Evolutionary conservation across 1,139 yeast genomes (phyloP).

Genomic region (Lodderomyces theae): DNA sequence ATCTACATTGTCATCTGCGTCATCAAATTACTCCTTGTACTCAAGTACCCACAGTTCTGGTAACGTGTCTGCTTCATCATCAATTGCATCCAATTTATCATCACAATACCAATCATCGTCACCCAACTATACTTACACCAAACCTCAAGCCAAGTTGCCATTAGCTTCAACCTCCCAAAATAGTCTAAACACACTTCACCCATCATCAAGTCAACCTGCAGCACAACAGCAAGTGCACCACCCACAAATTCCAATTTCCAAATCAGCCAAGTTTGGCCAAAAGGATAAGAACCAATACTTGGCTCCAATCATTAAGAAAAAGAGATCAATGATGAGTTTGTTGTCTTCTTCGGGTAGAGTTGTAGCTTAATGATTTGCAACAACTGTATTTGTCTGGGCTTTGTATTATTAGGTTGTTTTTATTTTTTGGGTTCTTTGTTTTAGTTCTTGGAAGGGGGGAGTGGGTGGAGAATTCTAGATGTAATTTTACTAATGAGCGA

Average conservation of each 20-base stretch:
- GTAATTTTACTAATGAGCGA: not conserved
- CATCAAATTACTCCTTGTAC: conserved; percentile 13
- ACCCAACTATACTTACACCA: not conserved
- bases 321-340: conserved; percentile 12
- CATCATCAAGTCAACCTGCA: not conserved
- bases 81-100: conserved; percentile 13
- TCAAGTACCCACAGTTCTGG: not conserved
- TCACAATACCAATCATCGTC: not conserved
- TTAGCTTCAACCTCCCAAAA: conserved; percentile 21
- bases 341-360: conserved; percentile 7
- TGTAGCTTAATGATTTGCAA: conserved; percentile 7
- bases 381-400: too few species aligned
- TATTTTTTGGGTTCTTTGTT: too few species aligned
- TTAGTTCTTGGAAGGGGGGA: not conserved
- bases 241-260: conserved; percentile 2
- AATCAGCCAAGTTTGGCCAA: conserved; percentile 12
- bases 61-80: conserved; percentile 9
- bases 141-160: conserved; percentile 17
- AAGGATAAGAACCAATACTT: conserved; percentile 6
- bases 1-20: not conserved
- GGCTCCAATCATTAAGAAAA: conserved; percentile 9
- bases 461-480: not conserved
- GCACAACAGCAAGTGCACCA: not conserved
- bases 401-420: too few species aligned
- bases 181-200: conserved; percentile 1